Conservation (phyloP, 2,329 filamentous ascomycete genomes). For the Dothideomycetes sp. region DNA sequence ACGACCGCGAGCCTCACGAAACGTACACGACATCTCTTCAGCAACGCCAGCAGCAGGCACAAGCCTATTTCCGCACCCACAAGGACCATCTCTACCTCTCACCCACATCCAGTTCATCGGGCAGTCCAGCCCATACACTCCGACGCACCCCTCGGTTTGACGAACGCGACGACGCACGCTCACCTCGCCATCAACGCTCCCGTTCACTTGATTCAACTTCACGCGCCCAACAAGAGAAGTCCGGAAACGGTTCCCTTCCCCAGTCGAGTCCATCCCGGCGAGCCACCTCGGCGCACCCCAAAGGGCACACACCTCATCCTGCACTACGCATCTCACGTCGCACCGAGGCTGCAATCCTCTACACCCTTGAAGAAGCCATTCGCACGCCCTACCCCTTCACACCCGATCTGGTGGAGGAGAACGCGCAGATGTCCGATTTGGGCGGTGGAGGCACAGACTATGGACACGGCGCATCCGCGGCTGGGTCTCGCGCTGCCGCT, state of each 20-base stretch:
- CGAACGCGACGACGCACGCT: constrained; percentile 21
- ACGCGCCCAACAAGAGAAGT: constrained; percentile 14
- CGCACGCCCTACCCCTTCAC: constrained; percentile 75
- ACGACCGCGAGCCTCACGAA: constrained; percentile 46
- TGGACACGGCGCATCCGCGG: constrained; percentile 31
- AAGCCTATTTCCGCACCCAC: constrained; percentile 15
- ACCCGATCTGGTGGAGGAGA: constrained; percentile 73
- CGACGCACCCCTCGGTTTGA: constrained; percentile 44
- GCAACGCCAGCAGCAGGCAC: constrained; percentile 37
- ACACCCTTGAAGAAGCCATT: constrained; percentile 81
- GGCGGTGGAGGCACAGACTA: constrained; percentile 51
- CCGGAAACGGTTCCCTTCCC: constrained; percentile 1
- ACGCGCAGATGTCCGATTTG: constrained; percentile 85
- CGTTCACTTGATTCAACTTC: constrained; percentile 33
- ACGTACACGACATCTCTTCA: constrained; percentile 30
- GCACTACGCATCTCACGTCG: constrained; percentile 65
- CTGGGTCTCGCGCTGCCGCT: constrained; percentile 37
- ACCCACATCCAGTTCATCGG: constrained; percentile 42
- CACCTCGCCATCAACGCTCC: constrained; percentile 27
- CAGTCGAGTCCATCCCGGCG: constrained; percentile 22
- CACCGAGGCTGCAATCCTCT: constrained; percentile 84
- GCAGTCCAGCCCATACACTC: constrained; percentile 37
- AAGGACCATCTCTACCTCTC: constrained; percentile 22
- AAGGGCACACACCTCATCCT: constrained; percentile 34
- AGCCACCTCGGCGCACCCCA: constrained; percentile 17